Evolutionary conservation across 176 grass and related monocot genomes (phyloP), one percentile per base, ranked within the genome.

Genomic region (Saccharum spontaneum): DNA sequence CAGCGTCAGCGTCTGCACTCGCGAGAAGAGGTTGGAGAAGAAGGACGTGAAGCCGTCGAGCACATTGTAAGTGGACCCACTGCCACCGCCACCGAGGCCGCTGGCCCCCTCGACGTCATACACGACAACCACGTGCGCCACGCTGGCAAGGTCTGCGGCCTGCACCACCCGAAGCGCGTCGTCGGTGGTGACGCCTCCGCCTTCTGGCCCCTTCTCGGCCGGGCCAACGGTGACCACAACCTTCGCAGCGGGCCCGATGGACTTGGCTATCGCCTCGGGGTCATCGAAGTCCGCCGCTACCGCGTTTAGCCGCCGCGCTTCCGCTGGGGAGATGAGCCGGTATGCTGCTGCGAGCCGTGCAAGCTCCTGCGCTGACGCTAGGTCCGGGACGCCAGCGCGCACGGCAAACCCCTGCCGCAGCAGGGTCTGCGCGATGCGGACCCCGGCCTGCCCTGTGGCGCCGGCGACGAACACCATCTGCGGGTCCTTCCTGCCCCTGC

Each of bases 121-220:
- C 17, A 98, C 93, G 50, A 98, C 87, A 1, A 94, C 89, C 5
- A 98, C 89, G 59, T 98, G 93, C 0, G 70, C 84, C n/a, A 88
- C 93, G 22, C 93, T 88, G 3, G 96, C 93, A 22, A 98, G 91
- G 69, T 95, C 85, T 4, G 96, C 96, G 5, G 93, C 96, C 79
- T 90, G 91, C 69, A 98, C 91, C 17, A 98, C 87, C 65, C 86
- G 93, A 40, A 98, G 93, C 40, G 96, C 96, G 57, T 98, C 96
- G 6, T 94, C 86, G 2, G 92, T 90, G 78, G 88, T 97, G 78
- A 97, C 86, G 45, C 69, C 84, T 11, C 76, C 90, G 20, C 83
- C 88, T 5, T 90, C 76, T 4, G 89, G 83, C 2, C 88, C 91
- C 22, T 94, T 94, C 91, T 98, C 96, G 37, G 64, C 57, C 0